These are phyloP conservation scores for Eucalyptus paniculata DNA, from an alignment of 345 rosid genomes.

Conservation along the genomic window DNA sequence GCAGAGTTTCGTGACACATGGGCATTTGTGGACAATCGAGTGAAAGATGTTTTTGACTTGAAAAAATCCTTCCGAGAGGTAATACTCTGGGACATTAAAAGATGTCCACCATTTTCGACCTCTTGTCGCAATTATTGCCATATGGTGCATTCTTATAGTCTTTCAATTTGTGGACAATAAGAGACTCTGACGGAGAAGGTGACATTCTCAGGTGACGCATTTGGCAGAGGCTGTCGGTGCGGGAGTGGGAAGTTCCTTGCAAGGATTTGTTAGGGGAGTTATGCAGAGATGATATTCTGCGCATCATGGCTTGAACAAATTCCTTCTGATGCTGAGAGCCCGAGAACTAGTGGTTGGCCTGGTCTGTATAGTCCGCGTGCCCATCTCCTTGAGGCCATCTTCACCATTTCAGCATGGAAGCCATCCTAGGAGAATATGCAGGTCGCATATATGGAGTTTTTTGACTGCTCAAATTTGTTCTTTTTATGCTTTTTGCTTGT, in stretches of 20 bases:
- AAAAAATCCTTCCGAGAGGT: conserved; percentile 92
- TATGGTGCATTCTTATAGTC: not conserved
- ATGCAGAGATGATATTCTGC: conserved; percentile 13
- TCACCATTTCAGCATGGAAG: not conserved
- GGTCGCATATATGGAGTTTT: not conserved
- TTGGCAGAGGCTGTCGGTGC: conserved; percentile 84
- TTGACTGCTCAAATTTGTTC: not conserved
- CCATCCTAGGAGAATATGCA: not conserved
- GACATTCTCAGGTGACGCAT: conserved; percentile 57
- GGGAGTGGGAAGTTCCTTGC: conserved; percentile 80
- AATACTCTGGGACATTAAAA: not conserved
- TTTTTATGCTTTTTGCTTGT: not conserved
- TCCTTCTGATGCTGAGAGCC: not conserved
- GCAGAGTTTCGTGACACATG: conserved; percentile 69
- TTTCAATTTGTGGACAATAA: not conserved
- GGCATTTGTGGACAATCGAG: conserved; percentile 71
- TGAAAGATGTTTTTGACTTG: conserved; percentile 83
- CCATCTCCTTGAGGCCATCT: not conserved
- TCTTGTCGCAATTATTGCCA: no score
- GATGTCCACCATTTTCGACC: not conserved
- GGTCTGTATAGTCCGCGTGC: not conserved
- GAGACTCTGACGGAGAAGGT: not conserved
- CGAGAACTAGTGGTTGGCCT: not conserved
- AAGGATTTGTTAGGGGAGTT: conserved; percentile 53
- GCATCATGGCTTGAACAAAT: not conserved